Percentiles rank a stretch among this genome's conserved stretches.
Evolutionary conservation across 352 stramenopile species (phyloP).

Genomic region (Phytophthora constricta): DNA sequence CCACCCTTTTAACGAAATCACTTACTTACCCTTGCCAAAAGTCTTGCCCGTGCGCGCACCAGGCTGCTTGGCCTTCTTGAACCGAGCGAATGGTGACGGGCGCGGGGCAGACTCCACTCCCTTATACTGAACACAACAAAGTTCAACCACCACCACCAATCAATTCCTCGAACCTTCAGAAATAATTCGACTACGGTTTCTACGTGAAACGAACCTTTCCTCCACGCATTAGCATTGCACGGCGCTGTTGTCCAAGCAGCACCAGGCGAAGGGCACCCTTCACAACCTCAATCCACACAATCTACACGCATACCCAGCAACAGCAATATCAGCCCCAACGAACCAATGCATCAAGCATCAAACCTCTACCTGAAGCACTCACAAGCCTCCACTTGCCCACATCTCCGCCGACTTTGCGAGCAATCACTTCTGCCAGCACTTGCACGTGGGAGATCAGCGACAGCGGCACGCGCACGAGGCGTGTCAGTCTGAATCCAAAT

Average conservation of each 20-base stretch:
- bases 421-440: slow-evolving; percentile 81
- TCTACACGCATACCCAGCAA: slow-evolving; percentile 43
- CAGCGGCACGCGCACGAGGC: slow-evolving; percentile 68
- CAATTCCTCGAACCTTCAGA: no score
- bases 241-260: slow-evolving; percentile 66
- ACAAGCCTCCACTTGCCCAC: slow-evolving; percentile 78
- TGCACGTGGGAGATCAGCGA: slow-evolving; percentile 83
- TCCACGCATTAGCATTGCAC: slow-evolving; percentile 58
- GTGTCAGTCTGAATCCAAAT: slow-evolving; percentile 56
- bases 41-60: slow-evolving; percentile 75
- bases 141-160: no score
- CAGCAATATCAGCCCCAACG: no score
- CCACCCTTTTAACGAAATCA: background rate
- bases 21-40: slow-evolving; percentile 55
- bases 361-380: no score
- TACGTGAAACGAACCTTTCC: slow-evolving; percentile 57
- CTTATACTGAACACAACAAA: slow-evolving; percentile 56
- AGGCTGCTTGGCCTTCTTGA: slow-evolving; percentile 67
- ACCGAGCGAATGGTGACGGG: slow-evolving; percentile 61
- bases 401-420: slow-evolving; percentile 71
- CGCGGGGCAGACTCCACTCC: slow-evolving; percentile 53
- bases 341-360: no score
- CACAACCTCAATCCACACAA: slow-evolving; percentile 79
- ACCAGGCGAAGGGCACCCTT: slow-evolving; percentile 77
- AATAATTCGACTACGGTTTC: no score